These are phyloP conservation scores for Phlegmacium glaucopus DNA, from an alignment of 768 basidiomycete genomes.

Conservation along the genomic window DNA sequence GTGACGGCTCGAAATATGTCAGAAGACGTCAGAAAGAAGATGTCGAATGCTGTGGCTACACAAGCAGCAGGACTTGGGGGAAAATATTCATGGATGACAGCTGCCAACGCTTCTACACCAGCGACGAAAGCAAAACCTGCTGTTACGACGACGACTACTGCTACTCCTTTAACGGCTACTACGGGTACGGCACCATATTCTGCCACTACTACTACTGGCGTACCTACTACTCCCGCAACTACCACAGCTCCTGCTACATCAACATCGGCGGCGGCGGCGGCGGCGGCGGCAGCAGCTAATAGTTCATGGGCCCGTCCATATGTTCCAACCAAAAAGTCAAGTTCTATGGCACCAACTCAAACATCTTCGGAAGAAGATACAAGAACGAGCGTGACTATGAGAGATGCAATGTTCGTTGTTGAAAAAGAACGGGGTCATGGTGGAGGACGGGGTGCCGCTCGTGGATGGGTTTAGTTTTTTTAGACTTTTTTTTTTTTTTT, in stretches of 20 bases:
- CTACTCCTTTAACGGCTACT: conserved; percentile 26
- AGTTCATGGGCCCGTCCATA: conserved; percentile 64
- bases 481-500: neutral
- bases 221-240: conserved; percentile 21
- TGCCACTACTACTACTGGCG: conserved; percentile 30
- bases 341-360: conserved; percentile 24
- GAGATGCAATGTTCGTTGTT: conserved; percentile 84
- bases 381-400: conserved; percentile 59
- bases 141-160: conserved; percentile 21
- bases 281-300: conserved; percentile 5
- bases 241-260: conserved; percentile 23
- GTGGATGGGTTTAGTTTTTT: conserved; percentile 34
- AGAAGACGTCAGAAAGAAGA: conserved; percentile 87
- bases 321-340: conserved; percentile 48
- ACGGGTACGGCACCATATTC: conserved; percentile 19
- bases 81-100: conserved; percentile 87
- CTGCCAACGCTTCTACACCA: conserved; percentile 21
- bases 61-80: conserved; percentile 84
- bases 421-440: conserved; percentile 83
- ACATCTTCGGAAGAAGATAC: conserved; percentile 52
- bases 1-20: conserved; percentile 88
- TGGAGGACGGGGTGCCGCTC: conserved; percentile 72
- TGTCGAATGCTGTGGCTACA: conserved; percentile 86
- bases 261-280: neutral
- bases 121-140: conserved; percentile 31